Evolutionary conservation across 2,329 filamentous ascomycete species (phyloP).

Genomic region (Hymenoscyphus fraxineus): DNA sequence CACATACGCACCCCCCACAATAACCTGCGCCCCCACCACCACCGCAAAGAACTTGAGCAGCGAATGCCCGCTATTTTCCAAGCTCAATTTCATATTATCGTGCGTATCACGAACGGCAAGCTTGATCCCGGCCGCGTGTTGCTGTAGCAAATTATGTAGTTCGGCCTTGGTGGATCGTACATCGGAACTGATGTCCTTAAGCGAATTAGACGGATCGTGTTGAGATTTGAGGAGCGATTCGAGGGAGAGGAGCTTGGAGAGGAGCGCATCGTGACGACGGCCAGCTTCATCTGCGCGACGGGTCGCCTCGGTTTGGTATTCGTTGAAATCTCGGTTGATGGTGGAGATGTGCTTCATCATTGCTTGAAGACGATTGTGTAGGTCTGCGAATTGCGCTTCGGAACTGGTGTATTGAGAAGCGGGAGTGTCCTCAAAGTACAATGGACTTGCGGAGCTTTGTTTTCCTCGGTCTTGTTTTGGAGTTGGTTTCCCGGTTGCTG

Average conservation of each 20-base stretch:
- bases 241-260: constrained; percentile 16
- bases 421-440: constrained; percentile 40
- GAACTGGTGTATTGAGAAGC: constrained; percentile 41
- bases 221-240: constrained; percentile 40
- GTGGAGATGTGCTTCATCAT: constrained; percentile 65
- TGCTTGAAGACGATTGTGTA: constrained; percentile 77
- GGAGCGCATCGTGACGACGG: constrained; percentile 19
- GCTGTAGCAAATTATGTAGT: constrained; percentile 30
- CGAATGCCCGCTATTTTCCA: constrained; percentile 10
- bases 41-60: constrained; percentile 21
- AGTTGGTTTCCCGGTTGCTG: constrained; percentile 22
- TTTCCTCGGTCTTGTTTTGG: constrained; percentile 8
- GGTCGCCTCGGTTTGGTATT: constrained; percentile 37
- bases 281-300: constrained; percentile 41
- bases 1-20: constrained; percentile 28
- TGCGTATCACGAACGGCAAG: constrained; percentile 26
- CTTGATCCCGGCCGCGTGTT: constrained; percentile 25
- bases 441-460: constrained; percentile 42
- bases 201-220: constrained; percentile 41
- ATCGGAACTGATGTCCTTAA: constrained; percentile 55
- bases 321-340: constrained; percentile 55
- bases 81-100: constrained; percentile 13
- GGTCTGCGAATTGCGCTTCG: constrained; percentile 70
- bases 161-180: constrained; percentile 55
- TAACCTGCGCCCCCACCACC: constrained; percentile 29